These are phyloP conservation scores for Psidium friedrichsthalianum DNA, from an alignment of 345 rosid species.

Conservation along the genomic window DNA sequence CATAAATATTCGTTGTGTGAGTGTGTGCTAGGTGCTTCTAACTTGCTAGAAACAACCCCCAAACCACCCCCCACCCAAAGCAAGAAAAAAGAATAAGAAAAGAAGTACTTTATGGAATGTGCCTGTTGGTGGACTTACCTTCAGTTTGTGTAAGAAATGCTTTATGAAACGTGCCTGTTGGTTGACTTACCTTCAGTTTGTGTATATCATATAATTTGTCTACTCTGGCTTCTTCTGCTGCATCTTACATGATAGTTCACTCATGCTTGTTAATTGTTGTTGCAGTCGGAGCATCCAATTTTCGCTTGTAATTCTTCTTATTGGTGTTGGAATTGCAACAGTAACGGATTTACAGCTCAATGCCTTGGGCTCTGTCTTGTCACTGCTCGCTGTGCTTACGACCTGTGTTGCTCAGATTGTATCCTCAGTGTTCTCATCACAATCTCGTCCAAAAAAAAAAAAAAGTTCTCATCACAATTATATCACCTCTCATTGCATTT, in stretches of 20 bases:
- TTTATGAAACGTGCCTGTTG: neutral
- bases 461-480: constrained; percentile 6
- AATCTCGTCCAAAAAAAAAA: neutral
- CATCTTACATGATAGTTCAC: neutral
- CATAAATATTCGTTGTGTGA: neutral
- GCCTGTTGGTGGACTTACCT: neutral
- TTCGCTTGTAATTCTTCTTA: constrained; percentile 73
- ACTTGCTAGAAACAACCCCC: neutral
- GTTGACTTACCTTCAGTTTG: neutral
- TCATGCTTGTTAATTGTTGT: constrained; percentile 4
- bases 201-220: neutral
- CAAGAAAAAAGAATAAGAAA: neutral
- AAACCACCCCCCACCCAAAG: neutral
- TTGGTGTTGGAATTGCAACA: constrained; percentile 99
- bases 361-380: constrained; percentile 82
- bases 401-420: constrained; percentile 99
- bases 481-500: neutral
- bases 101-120: neutral
- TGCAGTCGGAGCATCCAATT: constrained; percentile 87
- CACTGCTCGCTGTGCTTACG: constrained; percentile 86
- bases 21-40: neutral
- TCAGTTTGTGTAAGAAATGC: neutral
- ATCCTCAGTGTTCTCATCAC: constrained; percentile 39
- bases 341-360: constrained; percentile 99
- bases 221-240: neutral